Conservation (phyloP, 2,329 filamentous ascomycete genomes). For the Fusarium annulatum region DNA sequence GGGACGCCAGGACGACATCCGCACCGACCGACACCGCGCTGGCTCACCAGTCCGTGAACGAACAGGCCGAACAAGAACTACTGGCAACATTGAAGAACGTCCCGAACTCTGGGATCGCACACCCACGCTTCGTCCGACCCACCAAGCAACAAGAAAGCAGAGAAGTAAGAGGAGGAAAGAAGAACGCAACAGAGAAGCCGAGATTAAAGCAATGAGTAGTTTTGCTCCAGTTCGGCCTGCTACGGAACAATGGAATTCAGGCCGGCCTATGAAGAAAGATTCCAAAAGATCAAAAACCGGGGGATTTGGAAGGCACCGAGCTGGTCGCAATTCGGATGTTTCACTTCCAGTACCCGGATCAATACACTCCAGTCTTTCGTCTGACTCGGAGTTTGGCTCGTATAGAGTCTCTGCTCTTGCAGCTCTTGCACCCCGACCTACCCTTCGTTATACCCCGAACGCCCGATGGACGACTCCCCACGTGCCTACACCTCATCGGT, state of each 20-base stretch:
- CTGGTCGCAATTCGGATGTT: constrained; percentile 75
- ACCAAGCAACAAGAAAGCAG: constrained; percentile 70
- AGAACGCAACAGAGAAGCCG: constrained; percentile 83
- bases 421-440: constrained; percentile 86
- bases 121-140: constrained; percentile 71
- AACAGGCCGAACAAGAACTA: constrained; percentile 27
- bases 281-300: constrained; percentile 73
- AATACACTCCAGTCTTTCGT: constrained; percentile 80
- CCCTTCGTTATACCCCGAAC: constrained; percentile 77
- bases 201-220: constrained; percentile 86
- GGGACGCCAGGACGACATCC: constrained; percentile 66
- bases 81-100: constrained; percentile 20
- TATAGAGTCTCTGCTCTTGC: constrained; percentile 85
- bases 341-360: constrained; percentile 81
- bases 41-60: constrained; percentile 39
- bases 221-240: constrained; percentile 73
- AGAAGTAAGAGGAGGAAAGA: constrained; percentile 81
- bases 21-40: constrained; percentile 48
- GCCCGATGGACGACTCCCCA: constrained; percentile 65
- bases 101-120: constrained; percentile 47
- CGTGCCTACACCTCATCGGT: constrained; percentile 59
- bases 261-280: constrained; percentile 70
- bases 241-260: constrained; percentile 67
- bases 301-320: constrained; percentile 62
- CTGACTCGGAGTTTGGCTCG: constrained; percentile 75